Evolutionary conservation across 805 yeast genomes (phyloP), one percentile per base, ranked within the genome.

Genomic region (Starmerella bombi): DNA sequence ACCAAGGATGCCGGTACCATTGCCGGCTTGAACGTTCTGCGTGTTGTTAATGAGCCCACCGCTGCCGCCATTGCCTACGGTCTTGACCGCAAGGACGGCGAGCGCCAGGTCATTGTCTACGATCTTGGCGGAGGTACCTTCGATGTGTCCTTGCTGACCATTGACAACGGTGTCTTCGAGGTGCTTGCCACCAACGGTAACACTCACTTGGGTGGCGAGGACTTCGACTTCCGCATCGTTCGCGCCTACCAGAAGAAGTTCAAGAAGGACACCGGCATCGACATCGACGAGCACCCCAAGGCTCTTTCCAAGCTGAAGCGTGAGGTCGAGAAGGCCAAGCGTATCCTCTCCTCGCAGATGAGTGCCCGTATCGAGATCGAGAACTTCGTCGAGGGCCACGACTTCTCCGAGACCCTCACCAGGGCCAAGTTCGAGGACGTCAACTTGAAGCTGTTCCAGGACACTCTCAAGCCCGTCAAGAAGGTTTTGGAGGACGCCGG

Each of bases 41-140:
- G 94, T 71, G 82, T 82, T 54, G 88, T 82, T 48, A 82, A 82
- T 62, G 94, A 82, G 70, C 94, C 94, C 56, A 85, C 96, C 45
- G 96, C 96, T 35, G 96, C 96, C 52, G 96, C 96, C 41, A 83
- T 85, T 64, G 96, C 96, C 50, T 85, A 85, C 66, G 96, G 96
- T 60, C 70, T 86, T 53, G 93, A 83, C 62, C 71, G 61, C 60
- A 71, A 75, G 47, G 78, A 76, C 29, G 80, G 74, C 50, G 96
- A 85, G 66, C 81, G 80, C 57, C 86, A 85, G 64, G 83, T 85
- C 52, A 75, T 85, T 58, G 93, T 85, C 42, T 85, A 82, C 63
- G 96, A 85, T 65, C 73, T 85, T 56, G 96, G 96, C 73, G 96
- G 96, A 66, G 96, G 96, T 72, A 85, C 96, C 51, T 85, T 83